Evolutionary conservation across 148 eudicot genomes (phyloP).

Genomic region (Nyssa sinensis): DNA sequence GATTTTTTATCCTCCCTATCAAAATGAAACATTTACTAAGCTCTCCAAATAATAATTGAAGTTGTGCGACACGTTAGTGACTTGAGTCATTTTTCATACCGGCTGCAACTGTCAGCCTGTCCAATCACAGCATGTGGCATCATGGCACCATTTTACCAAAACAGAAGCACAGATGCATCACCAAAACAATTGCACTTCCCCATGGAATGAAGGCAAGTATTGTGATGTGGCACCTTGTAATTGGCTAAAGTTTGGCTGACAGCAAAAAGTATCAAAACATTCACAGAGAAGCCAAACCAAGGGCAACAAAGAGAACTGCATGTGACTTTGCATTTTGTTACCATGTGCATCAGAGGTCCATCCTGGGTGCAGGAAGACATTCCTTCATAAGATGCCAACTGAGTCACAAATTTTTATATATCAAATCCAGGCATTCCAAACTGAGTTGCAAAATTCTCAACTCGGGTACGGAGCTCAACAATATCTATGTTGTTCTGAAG

Average conservation of each 20-base stretch:
- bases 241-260: not conserved
- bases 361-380: not conserved
- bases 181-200: not conserved
- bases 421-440: constrained; percentile 90
- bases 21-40: not conserved
- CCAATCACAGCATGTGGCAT: not conserved
- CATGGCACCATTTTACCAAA: not conserved
- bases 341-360: not conserved
- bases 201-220: not conserved
- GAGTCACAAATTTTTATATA: constrained; percentile 15
- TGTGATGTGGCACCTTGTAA: not conserved
- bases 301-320: not conserved
- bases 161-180: not conserved
- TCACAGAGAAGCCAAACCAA: not conserved
- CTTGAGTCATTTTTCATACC: not conserved
- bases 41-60: not conserved
- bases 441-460: constrained; percentile 73
- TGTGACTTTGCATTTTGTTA: not conserved
- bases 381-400: constrained; percentile 5
- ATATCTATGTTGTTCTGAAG: constrained; percentile 65
- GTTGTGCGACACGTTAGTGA: not conserved
- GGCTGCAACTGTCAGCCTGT: not conserved
- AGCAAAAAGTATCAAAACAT: not conserved
- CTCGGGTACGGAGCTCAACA: constrained; percentile 53
- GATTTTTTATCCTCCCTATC: not conserved